Evolutionary conservation across 2,329 filamentous ascomycete genomes (phyloP), one percentile per base, ranked within the genome.

Genomic region (Paraphoma sp.): DNA sequence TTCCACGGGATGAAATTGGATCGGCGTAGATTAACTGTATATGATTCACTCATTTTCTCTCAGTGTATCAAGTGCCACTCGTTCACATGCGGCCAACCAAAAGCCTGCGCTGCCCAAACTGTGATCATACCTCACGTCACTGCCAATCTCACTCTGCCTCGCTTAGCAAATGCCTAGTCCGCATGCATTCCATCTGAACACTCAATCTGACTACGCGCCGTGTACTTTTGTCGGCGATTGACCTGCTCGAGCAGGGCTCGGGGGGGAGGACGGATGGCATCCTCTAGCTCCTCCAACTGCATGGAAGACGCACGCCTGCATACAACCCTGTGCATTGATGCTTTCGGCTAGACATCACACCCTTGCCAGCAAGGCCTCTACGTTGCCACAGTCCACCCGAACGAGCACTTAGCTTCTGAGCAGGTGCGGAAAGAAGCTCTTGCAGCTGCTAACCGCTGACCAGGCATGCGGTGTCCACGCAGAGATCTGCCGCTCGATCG

Each of bases 21-120:
- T 67, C 64, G 51, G 57, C 63, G 68, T 57, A 57, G 57, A 63
- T 65, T 53, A 63, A 67, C 64, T 67, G 65, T 60, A 67, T 61
- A 68, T 61, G 66, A 66, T 64, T 23, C 56, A 64, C 66, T 60
- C 67, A 67, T 58, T 69, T 68, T 50, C 46, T 48, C 12, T 60
- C 53, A 57, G 58, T 52, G 59, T 23, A 23, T 3, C 5, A 23
- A 23, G 23, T 23, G 3, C 23, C 23, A 23, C 23, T 23, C 23
- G 5, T 23, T 23, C 23, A 23, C 23, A 23, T 23, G 5, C 23
- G 23, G 23, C 23, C 23, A 3, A 23, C 23, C 23, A 23, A 23
- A 23, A 23, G 23, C 23, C 23, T 23, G 23, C 5, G 5, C 23
- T 23, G 23, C 23, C 23, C 6, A 6, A 36, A 10, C 33, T 36